phyloP scores from a whole-genome alignment of 129 eudicot species.

The Daucus carota region DNA sequence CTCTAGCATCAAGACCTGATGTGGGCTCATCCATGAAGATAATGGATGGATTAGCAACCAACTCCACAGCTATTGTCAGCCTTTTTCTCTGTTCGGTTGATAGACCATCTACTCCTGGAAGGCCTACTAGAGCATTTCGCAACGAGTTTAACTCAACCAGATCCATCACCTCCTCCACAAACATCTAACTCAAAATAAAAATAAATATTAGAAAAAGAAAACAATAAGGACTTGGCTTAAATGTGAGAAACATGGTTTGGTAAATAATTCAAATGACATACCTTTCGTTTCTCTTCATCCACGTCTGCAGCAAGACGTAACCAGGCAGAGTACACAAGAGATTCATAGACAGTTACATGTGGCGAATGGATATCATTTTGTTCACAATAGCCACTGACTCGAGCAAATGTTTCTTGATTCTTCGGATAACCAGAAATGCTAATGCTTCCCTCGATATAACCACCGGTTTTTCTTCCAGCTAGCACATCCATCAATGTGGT shows the following conservation, averaged over 20 bases:
- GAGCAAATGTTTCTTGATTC: constrained; percentile 49
- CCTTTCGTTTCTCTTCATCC: constrained; percentile 29
- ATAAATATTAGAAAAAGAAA: neutral
- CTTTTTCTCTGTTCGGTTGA: constrained; percentile 59
- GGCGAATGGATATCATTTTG: constrained; percentile 56
- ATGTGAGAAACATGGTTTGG: neutral
- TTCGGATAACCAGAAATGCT: constrained; percentile 47
- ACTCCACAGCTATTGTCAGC: constrained; percentile 55
- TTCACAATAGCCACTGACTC: constrained; percentile 52
- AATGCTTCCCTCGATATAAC: constrained; percentile 45
- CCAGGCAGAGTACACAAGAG: constrained; percentile 55
- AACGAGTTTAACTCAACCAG: constrained; percentile 36
- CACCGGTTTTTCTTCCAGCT: constrained; percentile 58
- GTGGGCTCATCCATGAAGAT: constrained; percentile 70
- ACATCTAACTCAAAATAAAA: constrained; percentile 30
- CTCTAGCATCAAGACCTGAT: constrained; percentile 61
- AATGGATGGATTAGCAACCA: constrained; percentile 56
- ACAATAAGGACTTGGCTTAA: neutral
- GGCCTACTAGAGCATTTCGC: constrained; percentile 47
- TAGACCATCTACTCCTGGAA: constrained; percentile 53
- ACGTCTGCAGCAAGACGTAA: constrained; percentile 48
- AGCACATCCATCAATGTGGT: constrained; percentile 62
- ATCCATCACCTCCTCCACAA: constrained; percentile 54
- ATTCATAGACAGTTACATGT: constrained; percentile 48
- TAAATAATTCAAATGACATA: neutral